phyloP scores from a whole-genome alignment of 129 eudicot species.

The Centella asiatica region DNA sequence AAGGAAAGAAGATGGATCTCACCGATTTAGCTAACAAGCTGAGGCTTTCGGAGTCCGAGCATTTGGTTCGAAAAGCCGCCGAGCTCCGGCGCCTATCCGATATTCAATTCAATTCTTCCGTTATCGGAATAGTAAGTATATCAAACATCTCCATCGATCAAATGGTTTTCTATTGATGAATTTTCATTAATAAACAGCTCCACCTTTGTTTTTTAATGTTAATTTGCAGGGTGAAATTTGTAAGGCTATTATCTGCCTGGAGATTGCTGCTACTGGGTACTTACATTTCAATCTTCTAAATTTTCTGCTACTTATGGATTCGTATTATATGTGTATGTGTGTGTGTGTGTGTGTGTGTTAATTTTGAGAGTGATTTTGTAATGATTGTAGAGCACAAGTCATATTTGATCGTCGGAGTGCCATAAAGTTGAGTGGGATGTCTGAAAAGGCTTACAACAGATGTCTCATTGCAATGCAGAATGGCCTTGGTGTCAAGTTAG shows the following conservation, averaged over 20 bases:
- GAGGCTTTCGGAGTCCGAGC: constrained; percentile 48
- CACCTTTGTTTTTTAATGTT: no score
- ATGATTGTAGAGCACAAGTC: constrained; percentile 49
- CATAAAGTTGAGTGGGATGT: constrained; percentile 76
- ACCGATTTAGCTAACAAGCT: constrained; percentile 60
- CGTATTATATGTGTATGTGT: no score
- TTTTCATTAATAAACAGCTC: no score
- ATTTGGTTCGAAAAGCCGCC: constrained; percentile 64
- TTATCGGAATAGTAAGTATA: constrained; percentile 59
- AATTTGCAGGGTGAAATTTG: constrained; percentile 72
- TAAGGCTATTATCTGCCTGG: constrained; percentile 85
- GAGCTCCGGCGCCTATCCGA: constrained; percentile 78
- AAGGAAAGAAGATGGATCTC: constrained; percentile 41
- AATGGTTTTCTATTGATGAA: no score
- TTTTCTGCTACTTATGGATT: no score
- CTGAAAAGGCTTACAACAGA: constrained; percentile 82
- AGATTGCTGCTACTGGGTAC: constrained; percentile 76
- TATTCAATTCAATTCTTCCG: constrained; percentile 67
- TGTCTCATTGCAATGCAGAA: constrained; percentile 84
- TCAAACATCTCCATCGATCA: no score
- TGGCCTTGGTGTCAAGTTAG: constrained; percentile 76
- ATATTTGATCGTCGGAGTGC: constrained; percentile 67
- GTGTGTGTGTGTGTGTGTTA: background rate
- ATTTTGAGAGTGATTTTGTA: background rate
- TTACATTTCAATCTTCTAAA: background rate